These are phyloP conservation scores for Trichothecium sympodiale DNA, from an alignment of 2,329 filamentous ascomycete species.

Conservation along the genomic window DNA sequence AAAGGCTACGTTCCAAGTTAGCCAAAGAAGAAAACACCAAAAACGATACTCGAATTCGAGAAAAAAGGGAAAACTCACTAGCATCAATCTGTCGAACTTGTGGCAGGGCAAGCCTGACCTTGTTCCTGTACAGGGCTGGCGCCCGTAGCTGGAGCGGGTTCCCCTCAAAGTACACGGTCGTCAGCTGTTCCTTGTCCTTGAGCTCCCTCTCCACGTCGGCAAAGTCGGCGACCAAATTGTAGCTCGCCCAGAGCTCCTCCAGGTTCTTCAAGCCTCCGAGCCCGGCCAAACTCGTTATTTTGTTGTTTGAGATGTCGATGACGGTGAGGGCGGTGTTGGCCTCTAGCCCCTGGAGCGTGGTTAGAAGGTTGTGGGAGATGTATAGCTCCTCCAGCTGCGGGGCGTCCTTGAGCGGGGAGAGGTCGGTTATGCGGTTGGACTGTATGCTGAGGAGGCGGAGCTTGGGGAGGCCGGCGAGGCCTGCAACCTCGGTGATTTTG, in stretches of 20 bases:
- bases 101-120: constrained; percentile 77
- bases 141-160: constrained; percentile 74
- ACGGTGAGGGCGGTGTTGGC: constrained; percentile 57
- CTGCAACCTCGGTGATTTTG: constrained; percentile 77
- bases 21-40: not conserved
- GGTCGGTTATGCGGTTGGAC: constrained; percentile 77
- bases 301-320: constrained; percentile 84
- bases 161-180: constrained; percentile 93
- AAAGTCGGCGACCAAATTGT: constrained; percentile 73
- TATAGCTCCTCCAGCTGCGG: constrained; percentile 83
- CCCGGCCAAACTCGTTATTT: constrained; percentile 63
- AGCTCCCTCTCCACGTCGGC: constrained; percentile 70
- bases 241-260: constrained; percentile 90
- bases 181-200: constrained; percentile 65
- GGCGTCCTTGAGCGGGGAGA: constrained; percentile 65
- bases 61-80: constrained; percentile 52
- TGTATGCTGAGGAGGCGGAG: constrained; percentile 88
- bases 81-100: constrained; percentile 92
- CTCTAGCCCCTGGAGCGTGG: constrained; percentile 63
- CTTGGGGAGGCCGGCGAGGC: constrained; percentile 63
- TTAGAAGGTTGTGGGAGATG: constrained; percentile 87
- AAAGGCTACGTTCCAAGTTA: constrained; percentile 3
- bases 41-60: not conserved
- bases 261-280: constrained; percentile 58
- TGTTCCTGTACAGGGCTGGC: constrained; percentile 87